Evolutionary conservation across 139 green algal species (phyloP).

Genomic region (Chlamydomonas sp.): DNA sequence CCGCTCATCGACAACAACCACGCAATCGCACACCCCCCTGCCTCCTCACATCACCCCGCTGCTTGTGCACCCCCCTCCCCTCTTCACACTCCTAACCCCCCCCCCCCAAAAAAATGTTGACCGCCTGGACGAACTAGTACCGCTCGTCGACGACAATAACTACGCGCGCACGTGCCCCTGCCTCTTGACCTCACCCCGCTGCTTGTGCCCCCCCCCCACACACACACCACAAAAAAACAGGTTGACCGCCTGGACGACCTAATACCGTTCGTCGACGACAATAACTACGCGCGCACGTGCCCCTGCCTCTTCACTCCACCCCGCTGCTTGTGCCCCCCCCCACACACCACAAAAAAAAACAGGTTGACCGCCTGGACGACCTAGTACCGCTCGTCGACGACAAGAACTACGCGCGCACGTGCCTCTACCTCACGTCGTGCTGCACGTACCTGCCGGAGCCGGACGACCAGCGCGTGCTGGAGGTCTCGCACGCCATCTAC

Average conservation of each 20-base stretch:
- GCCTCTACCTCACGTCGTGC: conserved; percentile 88
- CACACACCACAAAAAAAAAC: too few species aligned
- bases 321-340: too few species aligned
- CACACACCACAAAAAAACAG: too few species aligned
- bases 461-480: conserved; percentile 78
- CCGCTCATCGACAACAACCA: conserved; percentile 77
- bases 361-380: conserved; percentile 78
- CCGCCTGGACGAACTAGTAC: conserved; percentile 58
- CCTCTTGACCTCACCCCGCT: conserved; percentile 76
- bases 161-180: conserved; percentile 87
- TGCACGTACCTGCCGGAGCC: conserved; percentile 87
- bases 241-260: conserved; percentile 79
- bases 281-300: conserved; percentile 83
- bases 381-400: conserved; percentile 74
- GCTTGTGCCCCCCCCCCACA: too few species aligned
- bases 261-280: conserved; percentile 68
- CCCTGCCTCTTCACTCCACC: conserved; percentile 88
- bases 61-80: too few species aligned
- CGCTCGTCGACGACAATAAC: conserved; percentile 80
- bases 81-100: not conserved
- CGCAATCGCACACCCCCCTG: conserved; percentile 82
- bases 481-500: conserved; percentile 76
- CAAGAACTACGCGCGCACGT: conserved; percentile 81
- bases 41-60: conserved; percentile 76
- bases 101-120: conserved; percentile 82